Base-by-base conservation (phyloP, 73 alveolate species). In the Stentor roeselii region DNA sequence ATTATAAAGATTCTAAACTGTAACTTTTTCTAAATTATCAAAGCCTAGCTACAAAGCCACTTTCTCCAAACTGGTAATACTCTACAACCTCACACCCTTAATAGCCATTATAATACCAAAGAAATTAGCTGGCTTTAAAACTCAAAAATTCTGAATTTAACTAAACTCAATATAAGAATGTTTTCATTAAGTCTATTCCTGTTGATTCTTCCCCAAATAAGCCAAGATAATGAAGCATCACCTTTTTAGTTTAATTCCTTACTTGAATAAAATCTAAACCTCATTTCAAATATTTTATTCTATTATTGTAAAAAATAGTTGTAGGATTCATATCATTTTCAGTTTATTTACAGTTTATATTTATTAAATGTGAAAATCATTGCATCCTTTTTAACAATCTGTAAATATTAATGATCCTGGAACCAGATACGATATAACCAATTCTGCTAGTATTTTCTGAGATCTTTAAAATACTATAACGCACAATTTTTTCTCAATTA, bases 401-500 rank as follows among this genome's bases (percentile, higher is more conserved):
- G 21, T 50, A 50, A 50, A 50, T 50, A 50, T 50, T 50, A 50
- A 50, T 50, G 67, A 50, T 50, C 67, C 67, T 50, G 67, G 67
- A 50, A 50, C 30, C 21, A 21, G 30, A 50, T 50, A 21, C 6
- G 67, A 50, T 21, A 6, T 50, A 50, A 50, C 67, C 21, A 50
- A 6, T 50, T 11, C 67, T 50, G 67, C 21, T 11, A 6, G 67
- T 50, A 21, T 21, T 50, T 50, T 50, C 67, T 50, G 6, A 50
- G 67, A 50, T 50, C 21, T 50, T 50, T 50, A 6, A 50, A 21
- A 21, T 6, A 50, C 21, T 50, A 50, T 50, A 50, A 50, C 21
- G 21, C 6, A 21, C 6, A 50, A 50, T 50, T 50, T 50, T 50
- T 50, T 50, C 67, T 50, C 30, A 21, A 50, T 50, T 50, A 50